Evolutionary conservation across 805 yeast species (phyloP), one percentile per base, ranked within the genome.

Genomic region (Ogataea minuta): DNA sequence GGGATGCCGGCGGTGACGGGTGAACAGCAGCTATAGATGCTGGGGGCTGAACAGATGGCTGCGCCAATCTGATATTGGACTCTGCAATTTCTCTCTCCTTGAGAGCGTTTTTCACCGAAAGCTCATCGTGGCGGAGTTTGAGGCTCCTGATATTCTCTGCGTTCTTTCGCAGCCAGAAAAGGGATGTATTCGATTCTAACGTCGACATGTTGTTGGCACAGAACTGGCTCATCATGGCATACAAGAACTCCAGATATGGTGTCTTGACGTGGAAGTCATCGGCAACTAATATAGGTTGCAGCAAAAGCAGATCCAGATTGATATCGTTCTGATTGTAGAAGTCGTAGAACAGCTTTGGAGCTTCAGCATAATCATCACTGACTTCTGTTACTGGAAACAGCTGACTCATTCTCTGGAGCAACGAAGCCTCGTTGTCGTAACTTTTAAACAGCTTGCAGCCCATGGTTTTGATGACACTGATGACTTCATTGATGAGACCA

Each of bases 281-380:
- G n/a, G 93, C 95, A 41, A 89, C 68, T 39, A 90, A 67, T 36
- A 90, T 90, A 4, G 96, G 95, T 56, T 88, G 95, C 45, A 90
- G 72, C 38, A 90, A 66, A 29, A 88, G 67, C 56, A 88, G 70
- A 64, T 90, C 97, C 28, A 84, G 68, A 45, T 82, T 78, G 44
- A 86, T 60, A 30, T 76, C 77, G 50, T 76, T 56, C 57, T 72
- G 70, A 50, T 75, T 67, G 56, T 65, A 74, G 53, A 77, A 86
- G 54, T 82, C 81, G 60, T 79, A 87, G 46, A 84, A 81, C 39
- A 83, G 64, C 29, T 70, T 64, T 28, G 89, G 85, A 11, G 77
- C 68, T 45, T 71, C 71, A 28, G 70, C 45, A 34, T 63, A 70
- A 37, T 67, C 58, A 26, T 37, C 46, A 4, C 57, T 51, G 29